Percentiles rank a stretch among this genome's conserved stretches.
phyloP scores from a whole-genome alignment of 805 yeast species.

The Nakazawaea peltata region DNA sequence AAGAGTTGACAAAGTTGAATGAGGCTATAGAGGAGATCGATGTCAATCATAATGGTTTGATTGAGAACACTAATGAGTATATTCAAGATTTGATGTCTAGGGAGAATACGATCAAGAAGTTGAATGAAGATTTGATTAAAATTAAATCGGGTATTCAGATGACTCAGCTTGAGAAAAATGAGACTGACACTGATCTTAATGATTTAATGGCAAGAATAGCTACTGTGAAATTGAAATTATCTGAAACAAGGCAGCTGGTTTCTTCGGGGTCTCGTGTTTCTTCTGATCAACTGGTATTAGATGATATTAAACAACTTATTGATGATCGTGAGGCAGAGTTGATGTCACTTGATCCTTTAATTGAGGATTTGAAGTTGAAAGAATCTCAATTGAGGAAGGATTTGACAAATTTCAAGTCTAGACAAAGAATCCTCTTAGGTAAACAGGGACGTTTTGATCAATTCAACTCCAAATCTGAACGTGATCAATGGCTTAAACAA shows the following conservation, averaged over 20 bases:
- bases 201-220: slow-evolving; percentile 43
- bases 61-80: slow-evolving; percentile 45
- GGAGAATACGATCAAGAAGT: slow-evolving; percentile 40
- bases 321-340: slow-evolving; percentile 29
- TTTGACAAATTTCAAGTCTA: slow-evolving; percentile 34
- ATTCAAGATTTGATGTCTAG: slow-evolving; percentile 52
- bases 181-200: slow-evolving; percentile 39
- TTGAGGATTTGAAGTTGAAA: slow-evolving; percentile 26
- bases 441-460: slow-evolving; percentile 65
- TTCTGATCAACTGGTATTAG: slow-evolving; percentile 16
- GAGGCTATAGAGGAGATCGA: slow-evolving; percentile 56
- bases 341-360: slow-evolving; percentile 28
- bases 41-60: slow-evolving; percentile 39
- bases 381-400: slow-evolving; percentile 33
- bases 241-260: slow-evolving; percentile 32
- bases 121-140: slow-evolving; percentile 36
- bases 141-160: slow-evolving; percentile 42
- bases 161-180: slow-evolving; percentile 45
- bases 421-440: slow-evolving; percentile 52
- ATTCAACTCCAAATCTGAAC: slow-evolving; percentile 45
- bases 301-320: slow-evolving; percentile 21
- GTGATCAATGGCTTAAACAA: slow-evolving; percentile 58
- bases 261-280: slow-evolving; percentile 23
- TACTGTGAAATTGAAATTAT: slow-evolving; percentile 37
- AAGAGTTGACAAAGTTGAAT: slow-evolving; percentile 61